These are phyloP conservation scores for Pittosporum tobira DNA, from an alignment of 129 eudicot genomes.

Conservation along the genomic window DNA sequence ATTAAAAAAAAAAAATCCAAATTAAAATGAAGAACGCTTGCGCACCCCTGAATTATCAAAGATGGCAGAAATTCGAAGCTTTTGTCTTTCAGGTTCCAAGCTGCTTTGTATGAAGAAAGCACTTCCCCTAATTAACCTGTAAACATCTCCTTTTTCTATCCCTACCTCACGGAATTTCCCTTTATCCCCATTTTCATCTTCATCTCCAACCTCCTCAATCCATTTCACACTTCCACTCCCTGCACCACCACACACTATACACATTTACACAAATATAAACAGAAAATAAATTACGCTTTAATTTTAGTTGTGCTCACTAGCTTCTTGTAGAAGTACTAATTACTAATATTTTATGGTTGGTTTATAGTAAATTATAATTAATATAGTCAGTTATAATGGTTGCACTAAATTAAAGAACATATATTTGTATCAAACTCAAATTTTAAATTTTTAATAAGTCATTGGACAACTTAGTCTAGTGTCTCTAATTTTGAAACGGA, in stretches of 20 bases:
- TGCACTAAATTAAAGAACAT: no score
- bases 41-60: conserved; percentile 34
- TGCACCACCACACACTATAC: conserved; percentile 27
- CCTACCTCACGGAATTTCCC: conserved; percentile 16
- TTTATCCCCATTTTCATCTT: conserved; percentile 9
- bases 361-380: no score
- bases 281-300: no score
- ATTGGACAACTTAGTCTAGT: no score
- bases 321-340: no score
- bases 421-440: no score
- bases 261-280: not conserved
- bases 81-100: conserved; percentile 33
- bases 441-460: not conserved
- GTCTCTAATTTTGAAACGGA: no score
- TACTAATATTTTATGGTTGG: no score
- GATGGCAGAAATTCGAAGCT: conserved; percentile 57
- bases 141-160: conserved; percentile 49
- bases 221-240: conserved; percentile 60
- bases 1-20: not conserved
- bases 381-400: no score
- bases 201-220: conserved; percentile 29
- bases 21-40: conserved; percentile 16
- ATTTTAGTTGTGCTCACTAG: no score
- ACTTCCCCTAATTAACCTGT: conserved; percentile 36
- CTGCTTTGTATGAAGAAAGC: conserved; percentile 62